Base-by-base conservation (phyloP, 495 filamentous ascomycete species). In the Usnea hakonensis region DNA sequence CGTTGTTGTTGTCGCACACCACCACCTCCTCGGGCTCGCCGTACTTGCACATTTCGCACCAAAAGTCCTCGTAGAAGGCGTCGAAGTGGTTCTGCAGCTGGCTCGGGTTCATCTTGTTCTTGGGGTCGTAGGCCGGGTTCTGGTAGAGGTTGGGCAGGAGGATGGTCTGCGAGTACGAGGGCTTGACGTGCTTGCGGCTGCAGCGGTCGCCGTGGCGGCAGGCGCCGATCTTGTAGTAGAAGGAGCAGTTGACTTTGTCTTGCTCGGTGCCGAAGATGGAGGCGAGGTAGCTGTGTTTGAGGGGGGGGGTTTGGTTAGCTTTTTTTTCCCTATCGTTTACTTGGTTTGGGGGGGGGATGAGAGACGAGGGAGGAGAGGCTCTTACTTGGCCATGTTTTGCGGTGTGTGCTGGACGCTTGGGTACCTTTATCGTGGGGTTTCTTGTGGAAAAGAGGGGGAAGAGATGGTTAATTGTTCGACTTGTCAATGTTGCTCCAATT, bases 181-280 rank as follows among this genome's bases (percentile, higher is more conserved):
- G 94, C 79, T 98, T 98, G 77, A 98, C 94, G 75, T 98, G 94
- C 75, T 98, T 98, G 58, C 94, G 87, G 32, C 88, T 92, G 81
- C 94, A 98, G 66, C 94, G 90, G 79, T 98, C 94, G 69, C 94
- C 95, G 80, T 98, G 94, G 44, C 94, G 87, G 79, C 94, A 98
- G 53, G 94, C 94, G 71, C 94, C 94, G 78, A 98, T 98, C 79
- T 95, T 95, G 86, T 95, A 95, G 81, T 90, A 90, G 80, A 90
- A 90, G 52, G 81, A 85, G 76, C 87, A 88, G 75, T 88, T 88
- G 68, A 81, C 78, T 74, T 97, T 98, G 85, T 98, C 94, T 74
- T 97, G 95, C 80, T 98, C 95, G 10, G 94, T 98, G 70, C 94
- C 94, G 84, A 98, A 98, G 79, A 98, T 98, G 71, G 90, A 95